Base-by-base conservation (phyloP, 1,284 basidiomycete species). In the Fistulinella cinereoalba region DNA sequence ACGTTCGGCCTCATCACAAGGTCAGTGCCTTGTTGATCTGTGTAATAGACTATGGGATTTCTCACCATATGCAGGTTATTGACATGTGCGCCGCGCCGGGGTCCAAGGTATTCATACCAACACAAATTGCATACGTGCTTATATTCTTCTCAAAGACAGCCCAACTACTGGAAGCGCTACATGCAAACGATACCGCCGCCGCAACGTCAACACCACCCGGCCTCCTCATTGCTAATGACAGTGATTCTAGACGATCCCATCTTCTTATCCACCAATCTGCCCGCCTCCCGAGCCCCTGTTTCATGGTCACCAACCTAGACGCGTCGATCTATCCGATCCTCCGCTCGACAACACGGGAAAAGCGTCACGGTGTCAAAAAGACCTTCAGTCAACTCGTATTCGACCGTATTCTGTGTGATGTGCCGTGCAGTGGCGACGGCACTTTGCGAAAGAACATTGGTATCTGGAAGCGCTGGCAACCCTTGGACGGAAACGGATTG, bases 31-130 rank as follows among this genome's bases (percentile, higher is more conserved):
- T 8, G 12, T 24, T 41, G 21, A 42, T 3, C 29, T 9, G 27
- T 42, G n/a, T 27, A 23, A 37, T 37, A 31, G 13, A 22, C 19
- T n/a, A n/a, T n/a, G n/a, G n/a, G n/a, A 15, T 12, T 43, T 21
- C 9, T 40, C 38, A 47, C 40, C 45, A 51, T 51, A 27, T 16
- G 16, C 22, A 92, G 86, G 91, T 93, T 31, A 83, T 99, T 57
- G 96, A 99, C 70, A 93, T 97, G 89, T 99, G 96, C 64, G 97
- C 97, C n/a, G 96, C 97, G 2, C 97, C 97, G 1, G 97, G 97
- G 13, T 97, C 93, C 25, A 99, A 99, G 72, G 88, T 82, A 50
- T 56, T 88, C n/a, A 56, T 29, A 28, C 24, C 18, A 15, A 9
- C 1, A 44, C 18, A 10, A 12, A 0, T 28, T 25, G 5, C 3